Base-by-base conservation (phyloP, 495 filamentous ascomycete species). In the Hypoxylon fragiforme region DNA sequence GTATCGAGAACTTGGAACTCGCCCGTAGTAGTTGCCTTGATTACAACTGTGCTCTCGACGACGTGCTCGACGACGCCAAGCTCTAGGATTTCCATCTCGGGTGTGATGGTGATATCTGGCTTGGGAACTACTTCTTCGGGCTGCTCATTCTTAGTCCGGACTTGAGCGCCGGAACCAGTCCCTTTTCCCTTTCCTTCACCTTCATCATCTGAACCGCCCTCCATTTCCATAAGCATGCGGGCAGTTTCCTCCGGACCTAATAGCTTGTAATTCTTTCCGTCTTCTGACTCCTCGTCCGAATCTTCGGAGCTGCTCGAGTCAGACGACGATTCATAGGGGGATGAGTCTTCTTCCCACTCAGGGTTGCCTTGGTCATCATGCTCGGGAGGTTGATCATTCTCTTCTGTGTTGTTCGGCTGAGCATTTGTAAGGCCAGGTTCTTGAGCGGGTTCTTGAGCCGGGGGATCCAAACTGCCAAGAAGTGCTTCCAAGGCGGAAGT, bases 1-100 rank as follows among this genome's bases (percentile, higher is more conserved):
- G 74, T 81, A 44, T 96, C 89, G 8, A 97, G 77, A 0, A 96
- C 92, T 64, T 85, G 83, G 44, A 89, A 85, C 59, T 92, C 88
- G 49, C 90, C 92, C 1, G 87, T 82, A 1, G 76, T 81, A n/a
- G 80, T 84, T 3, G 88, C 91, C 65, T 88, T 86, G 64, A 98
- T 85, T 15, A 97, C 77, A 3, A 90, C 73, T 13, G 84, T 80
- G 49, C 85, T 88, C 28, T 90, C 89, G 21, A 97, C 84, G 22
- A 89, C 76, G 8, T 81, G 78, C 57, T 91, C 81, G 20, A 96
- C 77, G 8, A 70, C 65, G 2, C 94, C 94, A 7, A 97, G 78
- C 35, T 81, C 77, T 20, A 82, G 79, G 39, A 96, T 85, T 43
- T 81, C 79, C 83, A 86, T 92, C 9, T 91, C 85, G 1, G 81